Conservation (phyloP, 257 asterid species). For the Capsicum rhomboideum region DNA sequence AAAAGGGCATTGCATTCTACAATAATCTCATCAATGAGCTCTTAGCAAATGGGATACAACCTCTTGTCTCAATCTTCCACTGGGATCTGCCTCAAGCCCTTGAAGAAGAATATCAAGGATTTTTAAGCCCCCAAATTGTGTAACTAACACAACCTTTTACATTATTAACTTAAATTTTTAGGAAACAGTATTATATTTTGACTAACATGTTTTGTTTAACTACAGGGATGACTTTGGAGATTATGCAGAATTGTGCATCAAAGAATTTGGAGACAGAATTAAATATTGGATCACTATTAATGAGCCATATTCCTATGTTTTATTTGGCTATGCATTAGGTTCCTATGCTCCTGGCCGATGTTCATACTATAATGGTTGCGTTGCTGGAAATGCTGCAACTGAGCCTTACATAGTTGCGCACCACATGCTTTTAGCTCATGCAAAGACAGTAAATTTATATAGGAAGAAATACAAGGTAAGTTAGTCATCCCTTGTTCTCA, state of each 20-base stretch:
- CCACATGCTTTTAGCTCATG: neutral
- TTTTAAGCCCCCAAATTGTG: neutral
- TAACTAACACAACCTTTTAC: neutral
- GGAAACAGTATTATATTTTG: neutral
- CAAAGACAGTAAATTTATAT: neutral
- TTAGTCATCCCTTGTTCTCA: neutral
- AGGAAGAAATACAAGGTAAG: neutral
- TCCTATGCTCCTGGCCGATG: neutral
- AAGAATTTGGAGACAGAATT: neutral
- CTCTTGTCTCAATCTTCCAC: neutral
- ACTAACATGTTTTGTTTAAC: neutral
- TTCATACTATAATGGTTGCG: neutral
- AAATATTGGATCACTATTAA: neutral
- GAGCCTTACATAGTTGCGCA: neutral
- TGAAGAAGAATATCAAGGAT: neutral
- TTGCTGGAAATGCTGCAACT: neutral
- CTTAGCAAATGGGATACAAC: conserved; percentile 4
- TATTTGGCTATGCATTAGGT: neutral
- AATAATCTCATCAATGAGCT: conserved; percentile 16
- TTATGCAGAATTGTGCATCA: neutral
- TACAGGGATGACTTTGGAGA: neutral
- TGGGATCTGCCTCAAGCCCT: neutral
- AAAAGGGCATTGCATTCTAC: conserved; percentile 7
- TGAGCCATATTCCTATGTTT: neutral
- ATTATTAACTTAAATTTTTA: too few species aligned